These are phyloP conservation scores for Novymonas esmeraldas DNA, from an alignment of 208 protist genomes.

Conservation along the genomic window DNA sequence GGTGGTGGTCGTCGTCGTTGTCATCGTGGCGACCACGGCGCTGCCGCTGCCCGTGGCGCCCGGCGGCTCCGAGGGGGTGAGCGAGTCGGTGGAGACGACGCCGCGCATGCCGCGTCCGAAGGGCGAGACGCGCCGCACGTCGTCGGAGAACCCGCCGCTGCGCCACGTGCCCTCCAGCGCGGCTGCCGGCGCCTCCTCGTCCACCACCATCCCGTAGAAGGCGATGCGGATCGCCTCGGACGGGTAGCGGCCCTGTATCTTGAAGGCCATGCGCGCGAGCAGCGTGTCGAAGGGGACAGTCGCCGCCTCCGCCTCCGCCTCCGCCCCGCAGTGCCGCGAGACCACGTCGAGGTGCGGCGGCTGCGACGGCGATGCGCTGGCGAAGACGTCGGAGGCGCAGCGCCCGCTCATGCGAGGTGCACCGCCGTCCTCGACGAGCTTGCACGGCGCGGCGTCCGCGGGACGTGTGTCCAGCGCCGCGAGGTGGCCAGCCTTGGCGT, in stretches of 20 bases:
- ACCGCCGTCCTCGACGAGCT: neutral
- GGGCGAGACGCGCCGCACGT: neutral
- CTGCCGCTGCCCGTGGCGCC: slow-evolving; percentile 15
- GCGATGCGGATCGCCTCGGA: slow-evolving; percentile 59
- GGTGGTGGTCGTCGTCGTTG: slow-evolving; percentile 8
- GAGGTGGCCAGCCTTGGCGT: slow-evolving; percentile 2
- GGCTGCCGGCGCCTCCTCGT: slow-evolving; percentile 20
- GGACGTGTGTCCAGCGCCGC: neutral
- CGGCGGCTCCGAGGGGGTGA: slow-evolving; percentile 20
- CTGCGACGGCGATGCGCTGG: neutral
- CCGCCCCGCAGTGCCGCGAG: neutral
- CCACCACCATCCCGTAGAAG: slow-evolving; percentile 61
- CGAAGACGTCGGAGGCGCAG: neutral
- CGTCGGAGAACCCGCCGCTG: neutral
- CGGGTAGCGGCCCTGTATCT: slow-evolving; percentile 77
- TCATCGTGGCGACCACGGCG: slow-evolving; percentile 1
- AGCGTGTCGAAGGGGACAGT: slow-evolving; percentile 73
- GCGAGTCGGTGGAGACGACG: slow-evolving; percentile 22
- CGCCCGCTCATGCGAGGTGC: neutral
- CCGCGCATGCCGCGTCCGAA: slow-evolving; percentile 13
- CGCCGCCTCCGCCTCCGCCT: slow-evolving; percentile 19
- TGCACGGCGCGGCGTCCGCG: neutral
- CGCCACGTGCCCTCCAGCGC: slow-evolving; percentile 13
- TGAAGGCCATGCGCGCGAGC: slow-evolving; percentile 69
- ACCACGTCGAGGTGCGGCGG: neutral